Evolutionary conservation across 2,329 filamentous ascomycete genomes (phyloP), one percentile per base, ranked within the genome.

Genomic region (Stachybotrys chartarum): DNA sequence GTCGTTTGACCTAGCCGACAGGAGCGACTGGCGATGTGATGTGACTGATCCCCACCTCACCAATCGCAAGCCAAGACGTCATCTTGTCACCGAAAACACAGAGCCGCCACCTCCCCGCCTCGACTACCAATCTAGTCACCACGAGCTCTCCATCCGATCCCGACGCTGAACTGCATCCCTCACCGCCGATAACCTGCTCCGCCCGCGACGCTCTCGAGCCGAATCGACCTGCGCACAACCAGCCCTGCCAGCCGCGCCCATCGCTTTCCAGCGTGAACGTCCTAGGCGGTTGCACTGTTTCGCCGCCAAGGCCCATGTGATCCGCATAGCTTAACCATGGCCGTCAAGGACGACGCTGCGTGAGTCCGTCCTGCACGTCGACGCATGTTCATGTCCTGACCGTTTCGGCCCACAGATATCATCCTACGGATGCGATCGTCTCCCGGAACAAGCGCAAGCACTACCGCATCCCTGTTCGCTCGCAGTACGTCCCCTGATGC

Each of bases 401-500:
- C 3, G 35, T 42, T 5, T 42, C 14, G 35, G 35, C 35, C 14
- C 14, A 42, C 35, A n/a, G 16, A 53, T 58, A 90, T 86, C 66
- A 79, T 72, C 81, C 84, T 56, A 88, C 86, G 59, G 83, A 89
- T 61, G 75, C 77, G 64, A 75, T 90, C 59, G 79, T 90, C 59
- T 78, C 83, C 54, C 75, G 77, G 56, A 76, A 73, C 51, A 79
- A 80, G 58, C 82, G 84, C 65, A 86, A 81, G 61, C 87, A 87
- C 68, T 91, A 87, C 68, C 82, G 82, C 50, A 80, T 85, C 58
- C 79, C 78, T 49, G 85, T 91, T 62, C 79, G 80, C 52, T 84
- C 84, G 52, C 81, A 83, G 84, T 88, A 73, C 61, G 82, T 73
- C 49, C 53, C 68, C 67, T 56, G 73, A 14, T 46, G 51, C 50